Base-by-base conservation (phyloP, 2,329 filamentous ascomycete species). In the Aspergillus fijiensis region DNA sequence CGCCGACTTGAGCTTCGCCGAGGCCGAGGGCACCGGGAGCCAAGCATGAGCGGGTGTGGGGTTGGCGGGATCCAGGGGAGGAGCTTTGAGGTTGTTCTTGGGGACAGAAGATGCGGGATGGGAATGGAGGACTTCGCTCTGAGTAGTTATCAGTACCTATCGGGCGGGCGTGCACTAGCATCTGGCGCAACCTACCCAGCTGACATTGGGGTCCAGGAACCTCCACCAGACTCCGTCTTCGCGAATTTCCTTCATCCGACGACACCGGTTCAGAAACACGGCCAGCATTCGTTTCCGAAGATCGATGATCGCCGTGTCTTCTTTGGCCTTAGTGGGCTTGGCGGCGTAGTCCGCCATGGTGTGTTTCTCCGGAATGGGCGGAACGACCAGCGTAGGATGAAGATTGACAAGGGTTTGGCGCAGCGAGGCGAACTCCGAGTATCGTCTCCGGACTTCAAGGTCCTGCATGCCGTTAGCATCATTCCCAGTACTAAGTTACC, bases 291-390 rank as follows among this genome's bases (percentile, higher is more conserved):
- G 90, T 81, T 98, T 98, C 61, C 95, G 87, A 65, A 98, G 81
- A 72, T 99, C 95, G 65, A 99, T 99, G 50, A 98, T 99, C 62
- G 94, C 91, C 60, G 92, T 89, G 74, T 99, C 96, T 76, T 99
- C 94, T 76, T 97, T 99, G 19, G 96, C 96, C 70, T 94, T 97
- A 42, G 95, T 99, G 1, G 96, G 95, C 70, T 96, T 98, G 29
- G 96, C 93, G 16, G 95, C 95, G 73, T 99, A 99, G 76, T 99
- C 95, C 62, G 94, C 94, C 89, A 99, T 96, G 50, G 92, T 95
- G 76, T 99, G 95, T 77, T 99, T 99, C 79, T 99, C 96, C 23
- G 95, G 95, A 70, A 99, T 99, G 3, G 95, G 95, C 7, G 95
- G 96, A 55, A 99, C 90, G 69, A 99, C 90, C 48, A 99, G 84